Evolutionary conservation across 1,284 basidiomycete genomes (phyloP).

Genomic region (Melampsora americana): DNA sequence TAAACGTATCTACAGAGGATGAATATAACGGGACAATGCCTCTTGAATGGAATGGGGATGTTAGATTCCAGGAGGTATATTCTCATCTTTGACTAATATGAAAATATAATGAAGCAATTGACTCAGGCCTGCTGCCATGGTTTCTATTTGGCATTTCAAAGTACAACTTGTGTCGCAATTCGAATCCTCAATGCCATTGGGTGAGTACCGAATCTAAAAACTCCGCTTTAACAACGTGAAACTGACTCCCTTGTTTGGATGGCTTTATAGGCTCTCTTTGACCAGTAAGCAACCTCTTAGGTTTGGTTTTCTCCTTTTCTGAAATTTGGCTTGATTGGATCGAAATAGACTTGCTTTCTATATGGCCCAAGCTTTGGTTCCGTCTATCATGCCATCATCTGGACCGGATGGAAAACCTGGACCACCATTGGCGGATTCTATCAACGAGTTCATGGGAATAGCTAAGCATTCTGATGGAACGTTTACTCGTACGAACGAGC

Average conservation of each 20-base stretch:
- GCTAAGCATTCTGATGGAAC: background rate
- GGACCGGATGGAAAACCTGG: background rate
- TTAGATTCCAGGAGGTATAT: background rate
- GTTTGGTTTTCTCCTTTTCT: background rate
- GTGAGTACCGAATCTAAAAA: background rate
- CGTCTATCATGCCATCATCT: background rate
- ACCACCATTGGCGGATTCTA: constrained; percentile 7
- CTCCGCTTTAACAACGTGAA: background rate
- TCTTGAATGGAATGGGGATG: constrained; percentile 9
- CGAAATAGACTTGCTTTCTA: background rate
- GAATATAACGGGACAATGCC: constrained; percentile 10
- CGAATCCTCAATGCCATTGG: constrained; percentile 7
- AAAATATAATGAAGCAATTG: background rate
- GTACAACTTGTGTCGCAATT: constrained; percentile 1
- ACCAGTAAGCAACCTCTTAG: background rate
- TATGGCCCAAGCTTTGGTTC: background rate
- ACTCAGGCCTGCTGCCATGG: too few species aligned
- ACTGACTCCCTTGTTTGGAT: background rate
- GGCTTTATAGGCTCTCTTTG: background rate
- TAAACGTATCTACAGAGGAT: background rate
- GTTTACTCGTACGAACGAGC: background rate
- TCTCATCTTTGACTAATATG: background rate
- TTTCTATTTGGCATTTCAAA: background rate
- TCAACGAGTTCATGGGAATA: background rate
- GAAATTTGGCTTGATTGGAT: background rate